These are phyloP conservation scores for Colletotrichum navitas DNA, from an alignment of 2,329 filamentous ascomycete genomes.

Conservation along the genomic window DNA sequence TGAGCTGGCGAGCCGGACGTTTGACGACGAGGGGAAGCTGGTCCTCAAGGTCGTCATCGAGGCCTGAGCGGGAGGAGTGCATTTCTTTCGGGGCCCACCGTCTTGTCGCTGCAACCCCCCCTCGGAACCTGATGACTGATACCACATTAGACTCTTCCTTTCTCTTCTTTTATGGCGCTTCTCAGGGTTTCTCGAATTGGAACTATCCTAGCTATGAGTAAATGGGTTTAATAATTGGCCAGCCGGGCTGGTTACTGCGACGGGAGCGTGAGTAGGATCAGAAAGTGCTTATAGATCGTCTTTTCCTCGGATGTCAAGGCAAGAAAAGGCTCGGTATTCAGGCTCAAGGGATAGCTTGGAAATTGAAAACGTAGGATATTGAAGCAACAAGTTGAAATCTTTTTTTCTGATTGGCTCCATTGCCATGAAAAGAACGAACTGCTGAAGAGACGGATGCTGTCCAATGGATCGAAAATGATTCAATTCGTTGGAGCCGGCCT, in stretches of 20 bases:
- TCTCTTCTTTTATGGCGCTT: background rate
- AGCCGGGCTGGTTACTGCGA: background rate
- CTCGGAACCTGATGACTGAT: background rate
- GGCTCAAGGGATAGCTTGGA: background rate
- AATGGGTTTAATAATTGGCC: background rate
- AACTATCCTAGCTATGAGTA: background rate
- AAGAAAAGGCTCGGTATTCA: background rate
- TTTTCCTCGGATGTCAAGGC: background rate
- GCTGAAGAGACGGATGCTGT: too few species aligned
- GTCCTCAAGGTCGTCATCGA: slow-evolving; percentile 80
- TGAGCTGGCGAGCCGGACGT: slow-evolving; percentile 76
- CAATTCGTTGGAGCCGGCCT: slow-evolving; percentile 6
- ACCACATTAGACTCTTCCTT: slow-evolving; percentile 18
- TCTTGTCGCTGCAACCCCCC: background rate
- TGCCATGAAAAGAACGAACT: background rate
- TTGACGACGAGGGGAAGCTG: slow-evolving; percentile 75
- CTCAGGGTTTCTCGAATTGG: background rate
- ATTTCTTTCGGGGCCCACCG: background rate
- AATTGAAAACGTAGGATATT: background rate
- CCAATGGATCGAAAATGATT: background rate
- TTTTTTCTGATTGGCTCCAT: background rate
- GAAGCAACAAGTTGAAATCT: background rate
- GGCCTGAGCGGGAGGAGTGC: slow-evolving; percentile 52
- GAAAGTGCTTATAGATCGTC: background rate
- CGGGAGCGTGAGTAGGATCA: background rate